A percentile compares a stretch with the other conserved stretches of the same genome.
Conservation (phyloP, 768 basidiomycete genomes). For the Kwoniella dejecticola region DNA sequence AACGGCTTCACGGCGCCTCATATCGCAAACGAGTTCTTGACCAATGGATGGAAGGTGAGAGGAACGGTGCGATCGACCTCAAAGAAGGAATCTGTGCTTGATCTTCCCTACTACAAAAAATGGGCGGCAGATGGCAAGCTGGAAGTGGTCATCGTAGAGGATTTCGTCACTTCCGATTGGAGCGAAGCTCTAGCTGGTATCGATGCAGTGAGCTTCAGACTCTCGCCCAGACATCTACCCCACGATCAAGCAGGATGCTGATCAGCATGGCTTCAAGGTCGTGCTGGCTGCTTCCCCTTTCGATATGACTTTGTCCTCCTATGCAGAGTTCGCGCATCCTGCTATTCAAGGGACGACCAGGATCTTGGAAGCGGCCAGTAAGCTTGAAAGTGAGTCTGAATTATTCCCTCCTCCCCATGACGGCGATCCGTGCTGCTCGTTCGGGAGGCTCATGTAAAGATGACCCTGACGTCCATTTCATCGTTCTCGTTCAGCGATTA, state of each 20-base stretch:
- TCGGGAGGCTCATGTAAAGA: too few species aligned
- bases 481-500: conserved; percentile 29
- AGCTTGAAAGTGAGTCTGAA: conserved; percentile 26
- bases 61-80: conserved; percentile 44
- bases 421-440: too few species aligned
- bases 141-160: conserved; percentile 39
- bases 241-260: too few species aligned
- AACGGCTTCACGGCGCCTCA: conserved; percentile 48
- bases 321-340: conserved; percentile 35
- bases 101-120: conserved; percentile 28
- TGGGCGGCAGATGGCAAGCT: conserved; percentile 30
- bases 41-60: conserved; percentile 44
- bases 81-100: conserved; percentile 31
- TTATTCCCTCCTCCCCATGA: too few species aligned
- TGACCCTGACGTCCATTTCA: too few species aligned
- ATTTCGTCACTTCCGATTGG: conserved; percentile 44
- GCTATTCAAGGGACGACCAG: conserved; percentile 44
- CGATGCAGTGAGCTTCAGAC: conserved; percentile 31
- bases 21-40: conserved; percentile 42
- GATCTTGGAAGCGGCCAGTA: conserved; percentile 39
- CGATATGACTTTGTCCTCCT: conserved; percentile 29
- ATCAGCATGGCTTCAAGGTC: conserved; percentile 9
- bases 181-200: conserved; percentile 39
- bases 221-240: background rate
- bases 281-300: conserved; percentile 43